Evolutionary conservation across 108 stramenopile genomes (phyloP), one percentile per base, ranked within the genome.

Genomic region (Fragilaria radians): DNA sequence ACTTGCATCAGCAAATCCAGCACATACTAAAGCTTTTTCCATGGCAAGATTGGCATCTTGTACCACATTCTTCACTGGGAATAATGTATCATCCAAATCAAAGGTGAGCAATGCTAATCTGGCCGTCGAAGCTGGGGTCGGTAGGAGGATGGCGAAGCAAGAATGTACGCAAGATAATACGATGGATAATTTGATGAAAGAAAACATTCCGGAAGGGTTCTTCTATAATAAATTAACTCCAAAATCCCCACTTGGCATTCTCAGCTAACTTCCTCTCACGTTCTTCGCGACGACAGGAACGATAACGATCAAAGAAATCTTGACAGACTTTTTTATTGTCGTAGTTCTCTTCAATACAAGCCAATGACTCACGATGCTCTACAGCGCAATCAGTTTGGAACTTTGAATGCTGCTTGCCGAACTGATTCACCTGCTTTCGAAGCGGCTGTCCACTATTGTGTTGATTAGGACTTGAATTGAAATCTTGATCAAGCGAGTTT

Each of bases 271-370:
- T 79, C n/a, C 73, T 33, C 52, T 88, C 76, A 68, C 85, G 74
- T 72, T 91, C 89, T 31, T 72, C 82, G 50, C 54, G 68, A 18
- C 89, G 77, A 66, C 89, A 91, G 32, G 61, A 57, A 54, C 80
- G 85, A 70, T 91, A 91, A 21, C 77, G 82, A 19, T 87, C 72
- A 74, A 87, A 91, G 54, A 72, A 83, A 2, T 61, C 51, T 30
- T 74, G 66, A 77, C 89, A 91, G 21, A 77, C 82, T 9, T 69
- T 62, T 21, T 73, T 81, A 48, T 84, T 81, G 27, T 74, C 68
- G 48, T 85, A 86, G 66, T 91, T 85, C 32, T 80, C 83, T 63
- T 83, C 79, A 52, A 87, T 85, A 34, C 89, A 91, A 34, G 80
- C 29, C 50, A 91, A 54, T 2, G 82, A 83, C 7, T 69, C 80